phyloP scores from a whole-genome alignment of 148 eudicot species.

The Polygonum aviculare region DNA sequence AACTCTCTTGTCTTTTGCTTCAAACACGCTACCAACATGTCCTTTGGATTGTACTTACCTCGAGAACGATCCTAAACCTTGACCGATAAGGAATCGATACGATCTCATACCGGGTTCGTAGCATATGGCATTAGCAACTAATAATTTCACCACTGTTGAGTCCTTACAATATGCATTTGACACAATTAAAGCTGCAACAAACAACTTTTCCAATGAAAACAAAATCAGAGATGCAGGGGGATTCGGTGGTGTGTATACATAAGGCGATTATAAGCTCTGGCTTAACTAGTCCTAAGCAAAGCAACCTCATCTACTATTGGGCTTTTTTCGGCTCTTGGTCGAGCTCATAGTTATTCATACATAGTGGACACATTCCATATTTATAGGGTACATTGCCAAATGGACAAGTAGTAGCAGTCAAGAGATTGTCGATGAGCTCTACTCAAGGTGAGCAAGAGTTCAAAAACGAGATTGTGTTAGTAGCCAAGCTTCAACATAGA shows the following conservation, averaged over 20 bases:
- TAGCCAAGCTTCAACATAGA: constrained; percentile 26
- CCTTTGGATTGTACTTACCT: no score
- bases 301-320: no score
- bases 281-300: constrained; percentile 20
- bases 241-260: not conserved
- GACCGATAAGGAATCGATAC: no score
- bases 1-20: no score
- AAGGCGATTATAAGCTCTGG: constrained; percentile 16
- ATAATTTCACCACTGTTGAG: constrained; percentile 11
- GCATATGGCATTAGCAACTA: not conserved
- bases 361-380: not conserved
- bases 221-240: constrained; percentile 14
- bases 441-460: constrained; percentile 13
- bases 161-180: constrained; percentile 22
- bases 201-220: constrained; percentile 22
- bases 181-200: constrained; percentile 20
- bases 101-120: no score
- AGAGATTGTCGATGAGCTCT: constrained; percentile 18
- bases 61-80: no score
- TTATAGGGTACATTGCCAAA: constrained; percentile 16
- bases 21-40: no score
- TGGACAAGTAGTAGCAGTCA: constrained; percentile 22
- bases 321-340: no score
- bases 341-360: not conserved
- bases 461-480: constrained; percentile 18